These are phyloP conservation scores for Coniella lustricola DNA, from an alignment of 2,329 filamentous ascomycete genomes.

Conservation along the genomic window DNA sequence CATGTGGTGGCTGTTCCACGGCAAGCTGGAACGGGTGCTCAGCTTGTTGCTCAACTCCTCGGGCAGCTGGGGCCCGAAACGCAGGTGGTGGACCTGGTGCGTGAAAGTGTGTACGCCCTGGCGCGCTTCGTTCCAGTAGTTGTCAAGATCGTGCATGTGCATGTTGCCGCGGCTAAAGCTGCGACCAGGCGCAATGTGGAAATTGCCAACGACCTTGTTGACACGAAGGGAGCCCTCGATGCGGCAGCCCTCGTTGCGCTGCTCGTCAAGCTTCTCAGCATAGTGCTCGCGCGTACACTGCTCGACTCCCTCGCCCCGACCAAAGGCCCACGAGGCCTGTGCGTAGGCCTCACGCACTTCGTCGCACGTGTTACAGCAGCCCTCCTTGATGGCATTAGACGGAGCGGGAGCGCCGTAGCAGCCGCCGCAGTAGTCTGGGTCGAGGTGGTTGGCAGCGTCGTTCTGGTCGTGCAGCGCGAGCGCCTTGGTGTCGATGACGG, in stretches of 20 bases:
- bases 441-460: constrained; percentile 68
- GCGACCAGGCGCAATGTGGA: constrained; percentile 93
- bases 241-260: constrained; percentile 87
- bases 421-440: constrained; percentile 84
- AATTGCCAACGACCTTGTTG: constrained; percentile 98
- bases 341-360: constrained; percentile 96
- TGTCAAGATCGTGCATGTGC: constrained; percentile 95
- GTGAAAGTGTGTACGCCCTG: constrained; percentile 75
- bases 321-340: constrained; percentile 84
- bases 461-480: constrained; percentile 65
- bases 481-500: constrained; percentile 62
- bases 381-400: constrained; percentile 62
- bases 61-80: constrained; percentile 88
- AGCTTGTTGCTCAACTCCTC: constrained; percentile 59
- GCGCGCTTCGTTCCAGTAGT: constrained; percentile 74
- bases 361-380: constrained; percentile 95
- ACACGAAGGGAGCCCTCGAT: constrained; percentile 88
- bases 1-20: constrained; percentile 83
- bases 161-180: constrained; percentile 95
- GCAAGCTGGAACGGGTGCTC: constrained; percentile 38
- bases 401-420: constrained; percentile 85
- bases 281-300: constrained; percentile 96
- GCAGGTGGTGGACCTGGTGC: constrained; percentile 79
- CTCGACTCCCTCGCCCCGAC: constrained; percentile 83
- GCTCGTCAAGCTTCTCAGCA: constrained; percentile 75